Evolutionary conservation across 495 filamentous ascomycete species (phyloP).

Genomic region (Xylaria palmicola): DNA sequence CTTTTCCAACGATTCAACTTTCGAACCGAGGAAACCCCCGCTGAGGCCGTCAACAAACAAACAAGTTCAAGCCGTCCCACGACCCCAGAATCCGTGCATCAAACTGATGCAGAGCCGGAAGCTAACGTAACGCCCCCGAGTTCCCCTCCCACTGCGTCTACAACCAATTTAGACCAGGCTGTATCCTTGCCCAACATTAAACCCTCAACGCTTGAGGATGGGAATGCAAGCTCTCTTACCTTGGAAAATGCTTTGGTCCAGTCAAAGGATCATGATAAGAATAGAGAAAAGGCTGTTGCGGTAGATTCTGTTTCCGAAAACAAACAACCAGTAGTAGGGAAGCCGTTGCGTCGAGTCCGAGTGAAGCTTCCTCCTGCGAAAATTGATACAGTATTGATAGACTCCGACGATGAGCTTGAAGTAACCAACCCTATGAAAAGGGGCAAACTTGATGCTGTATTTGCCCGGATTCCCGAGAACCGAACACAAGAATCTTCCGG

Average conservation of each 20-base stretch:
- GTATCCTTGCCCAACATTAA: neutral
- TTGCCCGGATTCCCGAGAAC: constrained; percentile 64
- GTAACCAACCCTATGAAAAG: constrained; percentile 37
- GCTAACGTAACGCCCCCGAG: constrained; percentile 54
- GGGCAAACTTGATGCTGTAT: constrained; percentile 55
- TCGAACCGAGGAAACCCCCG: constrained; percentile 40
- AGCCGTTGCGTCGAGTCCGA: constrained; percentile 36
- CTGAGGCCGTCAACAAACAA: constrained; percentile 34
- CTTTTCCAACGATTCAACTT: constrained; percentile 86
- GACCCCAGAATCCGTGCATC: constrained; percentile 36
- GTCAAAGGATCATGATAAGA: constrained; percentile 47
- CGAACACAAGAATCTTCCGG: constrained; percentile 60
- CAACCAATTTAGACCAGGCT: constrained; percentile 9
- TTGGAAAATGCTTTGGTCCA: constrained; percentile 29
- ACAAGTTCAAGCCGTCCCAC: constrained; percentile 44
- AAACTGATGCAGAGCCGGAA: constrained; percentile 45
- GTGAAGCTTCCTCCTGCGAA: constrained; percentile 40
- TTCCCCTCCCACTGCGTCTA: constrained; percentile 42
- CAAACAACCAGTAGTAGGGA: constrained; percentile 21
- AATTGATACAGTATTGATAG: constrained; percentile 27
- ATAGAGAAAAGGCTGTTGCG: constrained; percentile 50
- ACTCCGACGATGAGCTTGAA: constrained; percentile 39
- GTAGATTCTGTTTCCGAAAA: constrained; percentile 3
- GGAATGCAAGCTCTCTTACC: constrained; percentile 28
- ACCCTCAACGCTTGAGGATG: constrained; percentile 14